phyloP scores from a whole-genome alignment of 768 basidiomycete genomes.

The Pluteus cervinus region DNA sequence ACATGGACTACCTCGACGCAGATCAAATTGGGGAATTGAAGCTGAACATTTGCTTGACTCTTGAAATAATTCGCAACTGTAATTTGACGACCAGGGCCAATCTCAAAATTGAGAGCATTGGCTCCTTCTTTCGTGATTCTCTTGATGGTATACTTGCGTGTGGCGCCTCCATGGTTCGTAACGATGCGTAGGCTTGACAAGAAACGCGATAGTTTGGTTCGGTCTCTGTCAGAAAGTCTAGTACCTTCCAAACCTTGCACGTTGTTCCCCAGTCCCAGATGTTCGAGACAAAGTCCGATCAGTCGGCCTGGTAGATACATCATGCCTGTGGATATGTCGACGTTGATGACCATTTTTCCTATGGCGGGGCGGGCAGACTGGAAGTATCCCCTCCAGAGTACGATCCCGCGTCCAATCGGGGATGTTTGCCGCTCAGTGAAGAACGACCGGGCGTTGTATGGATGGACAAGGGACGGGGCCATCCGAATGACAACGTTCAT shows the following conservation, averaged over 20 bases:
- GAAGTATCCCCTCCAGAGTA: conserved; percentile 77
- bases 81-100: conserved; percentile 32
- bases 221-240: too few relatives aligned
- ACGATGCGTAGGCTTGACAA: too few relatives aligned
- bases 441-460: conserved; percentile 72
- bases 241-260: too few relatives aligned
- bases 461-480: conserved; percentile 61
- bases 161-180: too few relatives aligned
- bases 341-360: conserved; percentile 60
- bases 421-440: conserved; percentile 53
- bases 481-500: conserved; percentile 72
- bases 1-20: conserved; percentile 50
- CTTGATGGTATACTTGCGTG: too few relatives aligned
- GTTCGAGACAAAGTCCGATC: conserved; percentile 52
- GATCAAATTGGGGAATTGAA: conserved; percentile 40
- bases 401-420: conserved; percentile 53
- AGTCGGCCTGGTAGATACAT: conserved; percentile 68
- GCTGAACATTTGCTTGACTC: conserved; percentile 17
- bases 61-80: conserved; percentile 17
- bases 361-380: conserved; percentile 70
- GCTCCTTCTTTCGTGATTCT: conserved; percentile 47
- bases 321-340: conserved; percentile 72
- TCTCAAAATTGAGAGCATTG: conserved; percentile 38
- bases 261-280: conserved; percentile 28
- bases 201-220: too few relatives aligned